Conservation (phyloP, 768 basidiomycete species). For the Suillus subalutaceus region DNA sequence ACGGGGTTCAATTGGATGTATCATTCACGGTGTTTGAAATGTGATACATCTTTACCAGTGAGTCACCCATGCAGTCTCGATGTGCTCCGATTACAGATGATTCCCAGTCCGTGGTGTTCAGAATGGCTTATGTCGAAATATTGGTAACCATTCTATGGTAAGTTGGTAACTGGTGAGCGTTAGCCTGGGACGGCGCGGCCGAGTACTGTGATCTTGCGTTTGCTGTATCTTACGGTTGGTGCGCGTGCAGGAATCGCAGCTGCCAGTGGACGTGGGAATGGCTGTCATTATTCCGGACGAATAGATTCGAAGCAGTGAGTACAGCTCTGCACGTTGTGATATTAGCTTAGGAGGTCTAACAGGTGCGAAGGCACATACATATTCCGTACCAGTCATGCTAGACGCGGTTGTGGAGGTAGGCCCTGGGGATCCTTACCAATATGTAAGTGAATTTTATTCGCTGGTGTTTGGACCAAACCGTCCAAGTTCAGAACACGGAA, state of each 20-base stretch:
- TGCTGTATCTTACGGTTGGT: not conserved
- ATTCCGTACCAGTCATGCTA: not conserved
- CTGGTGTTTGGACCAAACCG: not conserved
- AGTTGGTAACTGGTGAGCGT: not conserved
- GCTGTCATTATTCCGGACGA: not conserved
- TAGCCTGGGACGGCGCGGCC: no score
- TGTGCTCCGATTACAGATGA: not conserved
- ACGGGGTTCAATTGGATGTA: no score
- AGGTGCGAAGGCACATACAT: no score
- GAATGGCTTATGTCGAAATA: not conserved
- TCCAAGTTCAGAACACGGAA: not conserved
- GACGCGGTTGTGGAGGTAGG: no score
- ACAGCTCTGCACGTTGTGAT: not conserved
- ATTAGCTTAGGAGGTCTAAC: not conserved
- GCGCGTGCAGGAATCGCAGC: not conserved
- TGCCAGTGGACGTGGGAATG: not conserved
- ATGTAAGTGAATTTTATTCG: not conserved
- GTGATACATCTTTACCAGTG: no score
- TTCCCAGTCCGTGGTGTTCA: not conserved
- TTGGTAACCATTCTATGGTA: not conserved
- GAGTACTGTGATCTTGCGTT: not conserved
- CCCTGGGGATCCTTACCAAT: not conserved
- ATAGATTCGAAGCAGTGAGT: not conserved
- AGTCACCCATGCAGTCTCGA: not conserved
- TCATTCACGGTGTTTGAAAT: no score